phyloP scores from a whole-genome alignment of 306 rosid genomes.

The Prosopis cineraria region DNA sequence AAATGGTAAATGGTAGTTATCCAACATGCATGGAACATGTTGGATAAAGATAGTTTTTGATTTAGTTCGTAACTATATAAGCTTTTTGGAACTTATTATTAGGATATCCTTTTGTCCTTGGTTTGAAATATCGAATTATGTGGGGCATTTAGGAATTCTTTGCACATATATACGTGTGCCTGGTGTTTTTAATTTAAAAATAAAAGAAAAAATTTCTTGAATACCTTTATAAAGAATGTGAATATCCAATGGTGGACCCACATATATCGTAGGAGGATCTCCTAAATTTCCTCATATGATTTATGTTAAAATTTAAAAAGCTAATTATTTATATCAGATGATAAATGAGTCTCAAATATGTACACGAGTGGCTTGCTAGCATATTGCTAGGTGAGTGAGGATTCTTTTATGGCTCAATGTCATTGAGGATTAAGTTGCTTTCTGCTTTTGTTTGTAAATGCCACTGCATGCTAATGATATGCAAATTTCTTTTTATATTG shows the following conservation, averaged over 20 bases:
- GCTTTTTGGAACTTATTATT: too few species aligned
- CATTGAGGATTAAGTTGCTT: not conserved
- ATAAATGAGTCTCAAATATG: not conserved
- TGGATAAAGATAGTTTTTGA: not conserved
- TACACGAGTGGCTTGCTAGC: not conserved
- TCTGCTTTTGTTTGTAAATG: not conserved
- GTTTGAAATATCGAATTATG: not conserved
- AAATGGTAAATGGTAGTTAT: not conserved
- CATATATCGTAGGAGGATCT: too few species aligned
- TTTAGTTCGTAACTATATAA: too few species aligned
- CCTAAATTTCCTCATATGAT: too few species aligned
- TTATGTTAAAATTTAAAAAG: too few species aligned
- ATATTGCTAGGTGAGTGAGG: not conserved
- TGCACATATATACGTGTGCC: too few species aligned
- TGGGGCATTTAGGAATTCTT: too few species aligned
- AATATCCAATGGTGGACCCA: too few species aligned
- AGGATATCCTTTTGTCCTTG: not conserved
- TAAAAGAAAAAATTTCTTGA: too few species aligned
- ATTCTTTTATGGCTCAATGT: not conserved
- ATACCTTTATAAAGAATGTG: too few species aligned
- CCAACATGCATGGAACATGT: not conserved
- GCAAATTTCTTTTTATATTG: not conserved
- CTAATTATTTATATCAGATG: not conserved
- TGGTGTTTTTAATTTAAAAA: too few species aligned
- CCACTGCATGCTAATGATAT: not conserved